Base-by-base conservation (phyloP, 805 yeast species). In the Brettanomyces naardenensis region DNA sequence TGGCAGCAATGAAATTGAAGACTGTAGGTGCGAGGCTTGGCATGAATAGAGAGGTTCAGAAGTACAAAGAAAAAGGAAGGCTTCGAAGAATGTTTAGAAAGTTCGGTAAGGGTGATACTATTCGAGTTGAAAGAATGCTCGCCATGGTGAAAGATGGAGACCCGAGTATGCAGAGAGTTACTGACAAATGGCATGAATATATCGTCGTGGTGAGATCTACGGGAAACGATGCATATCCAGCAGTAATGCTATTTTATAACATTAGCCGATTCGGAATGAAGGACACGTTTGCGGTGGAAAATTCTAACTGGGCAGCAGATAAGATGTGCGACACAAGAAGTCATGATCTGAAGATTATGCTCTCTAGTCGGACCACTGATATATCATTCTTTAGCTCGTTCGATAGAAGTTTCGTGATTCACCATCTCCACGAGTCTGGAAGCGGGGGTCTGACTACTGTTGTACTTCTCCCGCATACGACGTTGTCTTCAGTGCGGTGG, bases 151-250 rank as follows among this genome's bases (percentile, higher is more conserved):
- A 78, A 60, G 28, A 28, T 5, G 20, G 28, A 5, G 36, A 19
- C 13, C 17, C 31, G 5, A 46, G 45, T 19, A 75, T 74, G 29
- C 66, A 84, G 1, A 59, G 80, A 37, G 68, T 83, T 1, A 43
- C 67, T 7, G 89, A 84, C 40, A 61, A 87, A 34, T 87, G 96
- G 92, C 75, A 70, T 43, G 96, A 89, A 53, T 85, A 78, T 52
- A 62, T 76, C 20, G 80, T 83, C 3, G 86, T 83, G 2, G 78
- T 81, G 1, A 63, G 90, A 42, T 69, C 73, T n/a, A 75, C 84
- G 0, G 78, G 74, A 13, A 59, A 66, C 40, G 34, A 51, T 0
- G 64, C 61, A 2, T 58, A 62, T 7, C 89, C 94, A 0, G 51
- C 86, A 1, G 54, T 65, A 3, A 42, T 87, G 1, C 88, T 87